Conservation (phyloP, 139 green algal species). For the Chlamydomonas asymmetrica region DNA sequence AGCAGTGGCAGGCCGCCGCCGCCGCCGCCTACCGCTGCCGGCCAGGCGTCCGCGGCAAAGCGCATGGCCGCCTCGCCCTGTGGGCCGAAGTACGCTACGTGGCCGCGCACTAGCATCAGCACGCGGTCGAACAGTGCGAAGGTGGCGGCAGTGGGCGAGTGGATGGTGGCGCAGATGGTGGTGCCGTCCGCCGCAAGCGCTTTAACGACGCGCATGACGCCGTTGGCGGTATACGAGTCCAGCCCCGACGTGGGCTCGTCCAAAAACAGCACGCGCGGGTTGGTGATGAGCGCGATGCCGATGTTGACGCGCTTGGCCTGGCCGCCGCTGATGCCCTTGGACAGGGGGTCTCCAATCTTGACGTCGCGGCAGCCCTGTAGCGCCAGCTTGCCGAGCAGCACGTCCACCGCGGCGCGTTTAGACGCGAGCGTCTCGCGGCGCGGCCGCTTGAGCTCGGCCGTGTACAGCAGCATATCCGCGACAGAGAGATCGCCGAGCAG, state of each 20-base stretch:
- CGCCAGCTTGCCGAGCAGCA: neutral
- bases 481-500: constrained; percentile 68
- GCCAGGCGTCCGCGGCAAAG: neutral
- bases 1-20: neutral
- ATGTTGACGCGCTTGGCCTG: constrained; percentile 66
- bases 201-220: constrained; percentile 53
- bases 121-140: constrained; percentile 73
- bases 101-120: constrained; percentile 48
- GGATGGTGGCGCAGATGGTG: constrained; percentile 75
- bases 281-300: constrained; percentile 66
- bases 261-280: constrained; percentile 66
- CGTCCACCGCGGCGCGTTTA: constrained; percentile 50
- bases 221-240: constrained; percentile 64
- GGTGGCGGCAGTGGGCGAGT: constrained; percentile 68
- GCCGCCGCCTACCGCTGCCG: neutral
- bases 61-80: constrained; percentile 9
- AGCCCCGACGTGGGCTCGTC: constrained; percentile 70
- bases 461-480: constrained; percentile 82
- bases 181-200: constrained; percentile 40
- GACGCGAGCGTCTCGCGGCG: constrained; percentile 21
- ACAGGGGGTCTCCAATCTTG: constrained; percentile 40
- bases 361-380: constrained; percentile 29
- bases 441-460: constrained; percentile 60
- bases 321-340: constrained; percentile 51
- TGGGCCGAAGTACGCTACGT: constrained; percentile 57